These are phyloP conservation scores for Neocucurbitaria cava DNA, from an alignment of 2,329 filamentous ascomycete species.

Conservation along the genomic window DNA sequence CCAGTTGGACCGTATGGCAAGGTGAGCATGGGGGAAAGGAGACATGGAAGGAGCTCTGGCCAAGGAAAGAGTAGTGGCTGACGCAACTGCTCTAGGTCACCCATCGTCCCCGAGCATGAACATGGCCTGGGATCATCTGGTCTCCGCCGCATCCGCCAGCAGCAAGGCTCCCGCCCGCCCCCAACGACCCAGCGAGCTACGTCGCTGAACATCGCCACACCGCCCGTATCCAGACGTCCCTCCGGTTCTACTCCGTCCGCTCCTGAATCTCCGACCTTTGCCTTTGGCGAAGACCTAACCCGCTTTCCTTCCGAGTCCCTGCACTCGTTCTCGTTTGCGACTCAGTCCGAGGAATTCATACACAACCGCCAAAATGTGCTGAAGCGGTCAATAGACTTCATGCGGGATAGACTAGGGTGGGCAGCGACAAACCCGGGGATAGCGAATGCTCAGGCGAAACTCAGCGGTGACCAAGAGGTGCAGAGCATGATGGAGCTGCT, in stretches of 20 bases:
- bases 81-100: slow-evolving; percentile 64
- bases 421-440: slow-evolving; percentile 76
- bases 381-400: slow-evolving; percentile 94
- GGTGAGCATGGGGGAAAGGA: slow-evolving; percentile 60
- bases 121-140: slow-evolving; percentile 86
- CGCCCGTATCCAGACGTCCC: slow-evolving; percentile 59
- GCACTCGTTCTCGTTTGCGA: slow-evolving; percentile 97
- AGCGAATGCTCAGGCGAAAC: slow-evolving; percentile 81
- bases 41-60: not conserved
- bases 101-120: slow-evolving; percentile 84
- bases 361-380: slow-evolving; percentile 92
- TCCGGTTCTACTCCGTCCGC: slow-evolving; percentile 65
- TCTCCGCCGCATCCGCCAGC: slow-evolving; percentile 91
- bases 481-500: slow-evolving; percentile 91
- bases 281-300: slow-evolving; percentile 84
- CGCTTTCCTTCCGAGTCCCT: slow-evolving; percentile 95
- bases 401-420: slow-evolving; percentile 91
- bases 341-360: slow-evolving; percentile 90
- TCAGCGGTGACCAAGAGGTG: slow-evolving; percentile 82
- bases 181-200: slow-evolving; percentile 69
- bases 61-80: slow-evolving; percentile 17
- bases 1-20: slow-evolving; percentile 72
- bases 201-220: slow-evolving; percentile 70
- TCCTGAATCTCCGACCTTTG: slow-evolving; percentile 70
- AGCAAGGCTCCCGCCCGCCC: slow-evolving; percentile 65